Base-by-base conservation (phyloP, 2,329 filamentous ascomycete species). In the Sordariomycetes sp. region DNA sequence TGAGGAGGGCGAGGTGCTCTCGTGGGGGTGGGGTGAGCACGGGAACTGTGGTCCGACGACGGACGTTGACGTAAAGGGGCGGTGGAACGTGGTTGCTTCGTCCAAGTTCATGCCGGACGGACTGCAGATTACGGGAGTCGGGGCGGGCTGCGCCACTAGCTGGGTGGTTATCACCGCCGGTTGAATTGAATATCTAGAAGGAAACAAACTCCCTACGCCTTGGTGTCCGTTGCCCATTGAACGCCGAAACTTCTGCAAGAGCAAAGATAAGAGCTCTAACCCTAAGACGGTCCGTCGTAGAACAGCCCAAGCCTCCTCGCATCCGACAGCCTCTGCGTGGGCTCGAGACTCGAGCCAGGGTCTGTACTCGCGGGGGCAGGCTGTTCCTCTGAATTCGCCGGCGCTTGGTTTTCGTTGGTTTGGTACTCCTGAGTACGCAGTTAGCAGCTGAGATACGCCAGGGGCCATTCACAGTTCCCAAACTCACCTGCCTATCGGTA, bases 1-100 rank as follows among this genome's bases (percentile, higher is more conserved):
- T 0, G 73, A 72, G 11, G 76, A 79, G 22, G 83, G 83, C 1
- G 80, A 86, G 55, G 83, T 96, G 1, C 72, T 95, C 54, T 82
- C 89, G 1, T 97, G 93, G 90, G 94, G 94, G 22, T 99, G 94
- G 94, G 92, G 91, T 1, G 93, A 97, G 72, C 94, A 99, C 72
- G 94, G 94, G 1, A 99, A 99, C 69, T 99, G 94, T 69, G 94
- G 94, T 3, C 81, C 83, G 40, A 76, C 80, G 14, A 82, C 84
- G 61, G 74, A 79, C 20, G 84, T 83, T 55, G 82, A 89, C 70
- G 84, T 91, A 53, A 87, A 86, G 62, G 86, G 81, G 11, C 77
- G 77, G 60, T 89, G 81, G 77, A 91, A 87, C 67, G 73, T 82
- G 60, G 81, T 95, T 66, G 79, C 79, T 24, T 80, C 83, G 53